Conservation (phyloP, 148 eudicot species). For the Rhododendron molle region DNA sequence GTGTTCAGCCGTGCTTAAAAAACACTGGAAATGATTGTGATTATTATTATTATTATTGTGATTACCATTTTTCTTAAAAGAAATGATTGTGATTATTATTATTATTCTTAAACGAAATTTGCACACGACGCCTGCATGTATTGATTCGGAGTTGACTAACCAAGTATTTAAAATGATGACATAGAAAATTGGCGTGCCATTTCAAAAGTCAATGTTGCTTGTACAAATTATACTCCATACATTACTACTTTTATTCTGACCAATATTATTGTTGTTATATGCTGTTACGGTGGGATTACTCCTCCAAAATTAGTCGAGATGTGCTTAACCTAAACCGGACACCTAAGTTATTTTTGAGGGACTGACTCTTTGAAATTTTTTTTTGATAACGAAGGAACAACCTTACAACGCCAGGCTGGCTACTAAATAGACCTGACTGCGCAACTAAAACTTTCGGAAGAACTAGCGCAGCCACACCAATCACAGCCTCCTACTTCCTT, state of each 20-base stretch:
- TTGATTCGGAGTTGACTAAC: constrained; percentile 5
- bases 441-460: no score
- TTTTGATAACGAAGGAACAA: no score
- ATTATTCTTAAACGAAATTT: neutral
- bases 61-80: neutral
- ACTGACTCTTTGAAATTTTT: neutral
- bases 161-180: neutral
- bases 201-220: neutral
- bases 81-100: neutral
- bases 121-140: neutral
- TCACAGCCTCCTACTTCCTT: no score
- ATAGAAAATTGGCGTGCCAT: neutral
- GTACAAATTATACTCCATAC: no score
- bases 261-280: no score
- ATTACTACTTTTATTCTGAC: no score
- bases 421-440: no score
- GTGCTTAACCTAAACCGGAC: neutral
- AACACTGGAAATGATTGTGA: neutral
- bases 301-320: accelerated
- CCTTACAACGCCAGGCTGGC: no score
- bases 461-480: no score
- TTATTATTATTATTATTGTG: neutral
- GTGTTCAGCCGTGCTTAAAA: neutral
- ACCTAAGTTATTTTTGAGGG: neutral
- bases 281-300: no score